A percentile compares a stretch with the other conserved stretches of the same genome.
These are phyloP conservation scores for Apiospora rasikravindrae DNA, from an alignment of 2,329 filamentous ascomycete genomes.

Conservation along the genomic window DNA sequence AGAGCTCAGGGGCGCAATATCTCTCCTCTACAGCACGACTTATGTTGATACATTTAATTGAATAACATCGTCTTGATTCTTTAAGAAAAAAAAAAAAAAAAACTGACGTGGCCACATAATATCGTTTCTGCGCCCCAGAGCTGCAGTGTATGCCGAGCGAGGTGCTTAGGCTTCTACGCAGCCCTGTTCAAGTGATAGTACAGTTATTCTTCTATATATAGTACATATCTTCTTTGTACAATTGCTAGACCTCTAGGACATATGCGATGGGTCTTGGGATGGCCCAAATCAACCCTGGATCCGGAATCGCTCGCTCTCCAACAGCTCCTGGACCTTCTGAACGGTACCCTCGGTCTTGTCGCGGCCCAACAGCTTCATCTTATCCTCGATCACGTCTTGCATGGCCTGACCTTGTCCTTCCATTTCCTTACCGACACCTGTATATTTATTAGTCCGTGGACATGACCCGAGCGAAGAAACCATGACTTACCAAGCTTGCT, in stretches of 20 bases:
- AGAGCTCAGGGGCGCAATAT: background rate
- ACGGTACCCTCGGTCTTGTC: constrained; percentile 55
- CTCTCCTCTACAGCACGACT: background rate
- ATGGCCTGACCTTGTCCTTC: constrained; percentile 38
- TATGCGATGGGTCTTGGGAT: constrained; percentile 33
- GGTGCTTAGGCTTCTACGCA: background rate
- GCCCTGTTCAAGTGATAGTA: background rate
- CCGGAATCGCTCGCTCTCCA: constrained; percentile 57
- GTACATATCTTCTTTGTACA: constrained; percentile 16
- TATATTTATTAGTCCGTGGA: background rate
- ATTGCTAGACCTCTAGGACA: constrained; percentile 24
- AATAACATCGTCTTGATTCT: background rate
- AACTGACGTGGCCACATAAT: background rate
- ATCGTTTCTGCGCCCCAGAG: background rate
- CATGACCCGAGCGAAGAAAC: background rate
- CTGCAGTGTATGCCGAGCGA: background rate
- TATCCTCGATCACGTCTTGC: constrained; percentile 50
- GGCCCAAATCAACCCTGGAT: background rate
- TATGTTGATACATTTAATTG: background rate
- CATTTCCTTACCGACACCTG: constrained; percentile 59
- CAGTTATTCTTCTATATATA: constrained; percentile 17
- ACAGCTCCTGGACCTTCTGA: constrained; percentile 62
- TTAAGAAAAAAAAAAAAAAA: too few species aligned
- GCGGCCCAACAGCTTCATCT: constrained; percentile 62
- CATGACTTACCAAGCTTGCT: constrained; percentile 66